These are phyloP conservation scores for Theileria orientalis DNA, from an alignment of 169 alveolate genomes.

Conservation along the genomic window DNA sequence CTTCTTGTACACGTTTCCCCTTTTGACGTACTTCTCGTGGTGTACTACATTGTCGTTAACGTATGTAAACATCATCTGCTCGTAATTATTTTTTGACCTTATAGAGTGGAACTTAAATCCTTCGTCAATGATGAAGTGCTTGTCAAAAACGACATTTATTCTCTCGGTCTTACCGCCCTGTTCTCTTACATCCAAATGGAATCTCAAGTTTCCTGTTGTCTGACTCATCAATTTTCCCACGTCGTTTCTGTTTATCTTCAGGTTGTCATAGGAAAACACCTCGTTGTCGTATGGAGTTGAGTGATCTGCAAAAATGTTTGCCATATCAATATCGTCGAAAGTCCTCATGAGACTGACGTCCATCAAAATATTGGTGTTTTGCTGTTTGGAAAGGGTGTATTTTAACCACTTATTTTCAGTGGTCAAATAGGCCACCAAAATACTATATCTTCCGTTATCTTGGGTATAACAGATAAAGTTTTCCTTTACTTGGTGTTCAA, in stretches of 20 bases:
- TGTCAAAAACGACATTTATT: neutral
- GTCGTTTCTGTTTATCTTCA: neutral
- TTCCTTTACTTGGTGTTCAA: neutral
- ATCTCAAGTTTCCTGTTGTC: neutral
- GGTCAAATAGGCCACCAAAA: neutral
- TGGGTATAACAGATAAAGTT: neutral
- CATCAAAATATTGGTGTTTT: neutral
- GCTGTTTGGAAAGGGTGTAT: constrained; percentile 3
- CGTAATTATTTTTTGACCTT: neutral
- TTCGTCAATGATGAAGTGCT: neutral
- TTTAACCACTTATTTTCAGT: neutral
- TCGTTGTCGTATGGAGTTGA: neutral
- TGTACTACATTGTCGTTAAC: neutral
- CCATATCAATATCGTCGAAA: neutral
- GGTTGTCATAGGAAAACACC: neutral
- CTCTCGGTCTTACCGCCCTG: neutral
- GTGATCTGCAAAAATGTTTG: neutral
- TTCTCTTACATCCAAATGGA: neutral
- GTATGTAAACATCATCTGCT: neutral
- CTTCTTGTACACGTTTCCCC: neutral
- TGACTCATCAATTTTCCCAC: neutral
- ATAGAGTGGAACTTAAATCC: constrained; percentile 1
- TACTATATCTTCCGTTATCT: neutral
- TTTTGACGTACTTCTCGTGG: neutral
- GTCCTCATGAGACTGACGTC: neutral